Evolutionary conservation across 306 rosid species (phyloP).

Genomic region (Medicago lupulina): DNA sequence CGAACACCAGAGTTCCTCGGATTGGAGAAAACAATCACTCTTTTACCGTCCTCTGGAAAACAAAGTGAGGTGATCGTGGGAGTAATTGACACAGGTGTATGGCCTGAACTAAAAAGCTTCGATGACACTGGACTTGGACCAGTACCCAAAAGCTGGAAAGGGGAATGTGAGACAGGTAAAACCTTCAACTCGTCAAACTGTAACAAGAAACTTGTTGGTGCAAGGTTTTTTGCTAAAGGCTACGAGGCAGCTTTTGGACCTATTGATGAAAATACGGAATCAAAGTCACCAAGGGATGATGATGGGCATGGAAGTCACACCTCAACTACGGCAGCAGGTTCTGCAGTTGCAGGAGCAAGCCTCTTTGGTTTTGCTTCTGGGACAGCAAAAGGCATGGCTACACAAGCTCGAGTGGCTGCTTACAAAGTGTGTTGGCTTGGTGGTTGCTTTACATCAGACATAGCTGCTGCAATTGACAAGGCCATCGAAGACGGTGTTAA

Average conservation of each 20-base stretch:
- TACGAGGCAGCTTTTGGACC: slow-evolving; percentile 68
- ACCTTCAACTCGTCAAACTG: slow-evolving; percentile 73
- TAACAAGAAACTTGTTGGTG: slow-evolving; percentile 83
- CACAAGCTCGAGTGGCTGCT: slow-evolving; percentile 75
- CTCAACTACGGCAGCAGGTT: slow-evolving; percentile 85
- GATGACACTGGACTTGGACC: slow-evolving; percentile 69
- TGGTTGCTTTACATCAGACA: slow-evolving; percentile 74
- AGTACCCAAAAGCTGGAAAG: slow-evolving; percentile 77
- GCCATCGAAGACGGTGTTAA: slow-evolving; percentile 82
- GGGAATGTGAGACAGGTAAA: slow-evolving; percentile 68
- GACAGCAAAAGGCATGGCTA: slow-evolving; percentile 89
- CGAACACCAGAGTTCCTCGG: slow-evolving; percentile 91
- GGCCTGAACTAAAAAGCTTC: slow-evolving; percentile 84
- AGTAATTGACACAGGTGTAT: slow-evolving; percentile 84
- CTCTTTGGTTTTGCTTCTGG: slow-evolving; percentile 80
- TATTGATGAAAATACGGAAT: slow-evolving; percentile 57
- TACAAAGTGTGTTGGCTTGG: slow-evolving; percentile 86
- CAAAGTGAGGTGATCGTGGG: slow-evolving; percentile 71
- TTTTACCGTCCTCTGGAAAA: slow-evolving; percentile 37
- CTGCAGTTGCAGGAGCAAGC: slow-evolving; percentile 71
- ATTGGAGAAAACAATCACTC: slow-evolving; percentile 43
- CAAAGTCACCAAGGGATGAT: slow-evolving; percentile 86
- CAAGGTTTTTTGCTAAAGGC: slow-evolving; percentile 73
- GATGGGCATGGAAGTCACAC: slow-evolving; percentile 97
- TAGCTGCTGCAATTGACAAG: slow-evolving; percentile 79